phyloP scores from a whole-genome alignment of 148 eudicot genomes.

The Heliosperma pusillum region DNA sequence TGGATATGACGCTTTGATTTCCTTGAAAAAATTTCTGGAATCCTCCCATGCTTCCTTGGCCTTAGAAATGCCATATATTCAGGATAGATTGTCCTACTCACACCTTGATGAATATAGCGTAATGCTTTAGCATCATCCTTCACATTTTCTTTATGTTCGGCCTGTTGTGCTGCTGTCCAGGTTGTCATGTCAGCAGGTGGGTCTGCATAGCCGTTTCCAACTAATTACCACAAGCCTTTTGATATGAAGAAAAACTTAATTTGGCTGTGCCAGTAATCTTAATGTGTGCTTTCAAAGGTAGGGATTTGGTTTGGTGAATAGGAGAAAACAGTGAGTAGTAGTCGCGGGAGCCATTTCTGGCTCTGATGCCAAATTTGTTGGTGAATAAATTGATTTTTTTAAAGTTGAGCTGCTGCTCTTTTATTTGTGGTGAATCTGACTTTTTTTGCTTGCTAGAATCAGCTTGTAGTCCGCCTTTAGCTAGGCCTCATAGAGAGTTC shows the following conservation, averaged over 20 bases:
- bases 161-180: not conserved
- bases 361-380: not conserved
- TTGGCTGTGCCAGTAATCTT: not conserved
- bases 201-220: not conserved
- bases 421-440: not conserved
- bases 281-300: not conserved
- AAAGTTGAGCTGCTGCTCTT: too few species aligned
- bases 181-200: not conserved
- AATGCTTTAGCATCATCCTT: not conserved
- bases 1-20: not conserved
- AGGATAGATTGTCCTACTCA: not conserved
- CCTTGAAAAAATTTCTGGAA: not conserved
- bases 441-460: too few species aligned
- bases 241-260: too few species aligned
- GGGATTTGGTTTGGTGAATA: constrained; percentile 1
- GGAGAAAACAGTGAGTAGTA: not conserved
- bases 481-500: not conserved
- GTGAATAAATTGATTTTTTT: not conserved
- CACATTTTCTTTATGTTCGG: not conserved
- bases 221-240: not conserved
- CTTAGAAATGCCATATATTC: not conserved
- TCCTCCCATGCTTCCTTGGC: not conserved
- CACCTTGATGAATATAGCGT: not conserved
- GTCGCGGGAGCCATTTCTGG: not conserved
- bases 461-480: not conserved